Percentiles rank a stretch among this genome's conserved stretches.
Evolutionary conservation across 1,139 yeast genomes (phyloP).

Genomic region (Protomyces inouyei): DNA sequence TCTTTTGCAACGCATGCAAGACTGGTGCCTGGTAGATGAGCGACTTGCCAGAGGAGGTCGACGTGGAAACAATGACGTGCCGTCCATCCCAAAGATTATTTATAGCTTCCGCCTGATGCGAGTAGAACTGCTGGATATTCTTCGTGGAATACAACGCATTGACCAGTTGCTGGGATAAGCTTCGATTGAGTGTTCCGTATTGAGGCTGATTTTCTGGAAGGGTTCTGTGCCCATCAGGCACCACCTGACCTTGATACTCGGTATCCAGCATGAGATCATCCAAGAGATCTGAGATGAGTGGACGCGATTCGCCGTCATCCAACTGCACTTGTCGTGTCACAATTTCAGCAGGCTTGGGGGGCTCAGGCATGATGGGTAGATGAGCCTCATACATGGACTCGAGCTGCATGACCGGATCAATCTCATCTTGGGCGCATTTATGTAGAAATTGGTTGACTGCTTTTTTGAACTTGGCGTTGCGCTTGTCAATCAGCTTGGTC

Average conservation of each 20-base stretch:
- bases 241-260: slow-evolving; percentile 35
- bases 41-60: slow-evolving; percentile 95
- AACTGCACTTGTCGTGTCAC: neutral
- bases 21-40: slow-evolving; percentile 86
- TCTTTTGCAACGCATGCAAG: slow-evolving; percentile 47
- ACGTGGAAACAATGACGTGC: slow-evolving; percentile 80
- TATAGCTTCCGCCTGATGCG: slow-evolving; percentile 78
- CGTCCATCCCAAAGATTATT: slow-evolving; percentile 50
- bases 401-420: slow-evolving; percentile 44
- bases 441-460: slow-evolving; percentile 46
- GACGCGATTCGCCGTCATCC: slow-evolving; percentile 1
- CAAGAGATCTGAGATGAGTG: slow-evolving; percentile 41
- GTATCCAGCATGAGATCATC: slow-evolving; percentile 44
- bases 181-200: slow-evolving; percentile 14
- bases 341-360: neutral
- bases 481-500: slow-evolving; percentile 54
- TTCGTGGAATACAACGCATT: slow-evolving; percentile 49
- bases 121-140: slow-evolving; percentile 53
- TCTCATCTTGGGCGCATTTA: slow-evolving; percentile 38
- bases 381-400: slow-evolving; percentile 38
- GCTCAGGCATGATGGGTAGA: slow-evolving; percentile 47
- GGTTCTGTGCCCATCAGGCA: slow-evolving; percentile 34
- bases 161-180: slow-evolving; percentile 47
- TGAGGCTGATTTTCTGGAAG: slow-evolving; percentile 12
- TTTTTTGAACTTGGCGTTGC: slow-evolving; percentile 52